Base-by-base conservation (phyloP, 208 protist genomes). In the Novymonas esmeraldas region DNA sequence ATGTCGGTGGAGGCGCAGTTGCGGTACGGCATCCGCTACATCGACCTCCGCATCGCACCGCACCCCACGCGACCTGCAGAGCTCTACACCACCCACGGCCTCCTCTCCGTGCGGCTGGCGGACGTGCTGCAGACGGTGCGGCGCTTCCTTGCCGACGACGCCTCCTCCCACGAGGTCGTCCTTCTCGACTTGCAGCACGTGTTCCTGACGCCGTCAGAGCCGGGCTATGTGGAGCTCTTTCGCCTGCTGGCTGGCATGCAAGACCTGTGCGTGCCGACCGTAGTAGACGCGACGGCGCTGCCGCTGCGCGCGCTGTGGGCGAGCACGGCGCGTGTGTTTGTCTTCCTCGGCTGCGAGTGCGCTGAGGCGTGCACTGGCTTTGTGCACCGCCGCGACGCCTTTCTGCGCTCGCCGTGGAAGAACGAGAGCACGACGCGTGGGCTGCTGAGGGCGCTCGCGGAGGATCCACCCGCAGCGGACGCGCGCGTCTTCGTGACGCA, bases 111-210 rank as follows among this genome's bases (percentile, higher is more conserved):
- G 1, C 55, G 72, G 13, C 63, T 87, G 20, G 33, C 46, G 2
- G 67, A 63, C 10, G 69, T 79, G 9, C n/a, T 83, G 10, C 22
- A 41, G 14, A 70, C 71, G 44, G 57, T 87, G 6, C 20, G 63
- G 28, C 48, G 39, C 5, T 90, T 88, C 38, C 39, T 84, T 9
- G 56, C 51, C 13, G 44, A 39, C 22, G 50, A 56, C 3, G 29
- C 18, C 3, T 73, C 64, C n/a, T 61, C 33, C 2, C 61, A 84
- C 31, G 74, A 85, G 64, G 74, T 86, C 51, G 39, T 90, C 9
- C 44, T 85, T 20, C 36, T 90, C 0, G 79, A 90, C 64, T 79
- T 93, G 18, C 77, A 89, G 64, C 79, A 86, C 57, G 42, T 93
- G 18, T 78, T 66, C 29, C 20, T 67, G 6, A 38, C 59, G 33